phyloP scores from a whole-genome alignment of 2,329 filamentous ascomycete species.

The Alternaria alternata region DNA sequence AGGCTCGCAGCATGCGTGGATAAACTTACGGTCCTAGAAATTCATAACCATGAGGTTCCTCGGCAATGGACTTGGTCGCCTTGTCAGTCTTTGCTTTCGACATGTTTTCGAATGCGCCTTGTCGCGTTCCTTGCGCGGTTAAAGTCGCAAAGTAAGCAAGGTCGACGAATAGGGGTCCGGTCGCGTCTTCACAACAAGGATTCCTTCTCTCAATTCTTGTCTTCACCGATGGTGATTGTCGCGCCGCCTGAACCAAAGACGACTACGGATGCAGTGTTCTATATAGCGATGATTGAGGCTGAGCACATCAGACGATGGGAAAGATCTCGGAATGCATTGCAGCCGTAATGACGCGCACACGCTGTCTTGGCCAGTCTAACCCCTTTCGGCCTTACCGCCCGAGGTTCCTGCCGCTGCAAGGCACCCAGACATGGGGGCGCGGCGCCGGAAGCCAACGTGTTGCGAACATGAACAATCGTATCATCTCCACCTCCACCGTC shows the following conservation, averaged over 20 bases:
- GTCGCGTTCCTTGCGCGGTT: slow-evolving; percentile 5
- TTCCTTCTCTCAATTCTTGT: neutral
- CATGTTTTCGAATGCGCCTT: slow-evolving; percentile 26
- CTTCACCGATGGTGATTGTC: neutral
- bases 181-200: slow-evolving; percentile 13
- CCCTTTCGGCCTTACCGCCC: slow-evolving; percentile 10
- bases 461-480: slow-evolving; percentile 18
- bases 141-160: slow-evolving; percentile 10
- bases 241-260: slow-evolving; percentile 11
- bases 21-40: slow-evolving; percentile 52
- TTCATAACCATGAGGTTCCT: slow-evolving; percentile 50
- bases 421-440: slow-evolving; percentile 17
- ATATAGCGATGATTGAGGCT: slow-evolving; percentile 18
- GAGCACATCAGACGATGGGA: slow-evolving; percentile 30
- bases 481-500: slow-evolving; percentile 12
- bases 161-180: slow-evolving; percentile 25
- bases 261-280: slow-evolving; percentile 2
- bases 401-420: slow-evolving; percentile 21
- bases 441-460: slow-evolving; percentile 33
- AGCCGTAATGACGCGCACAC: slow-evolving; percentile 27
- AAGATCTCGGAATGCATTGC: slow-evolving; percentile 21
- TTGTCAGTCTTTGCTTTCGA: slow-evolving; percentile 31
- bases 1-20: neutral
- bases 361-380: slow-evolving; percentile 16
- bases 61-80: slow-evolving; percentile 21